Evolutionary conservation across 1,284 basidiomycete species (phyloP).

Genomic region (Ustilago loliicola): DNA sequence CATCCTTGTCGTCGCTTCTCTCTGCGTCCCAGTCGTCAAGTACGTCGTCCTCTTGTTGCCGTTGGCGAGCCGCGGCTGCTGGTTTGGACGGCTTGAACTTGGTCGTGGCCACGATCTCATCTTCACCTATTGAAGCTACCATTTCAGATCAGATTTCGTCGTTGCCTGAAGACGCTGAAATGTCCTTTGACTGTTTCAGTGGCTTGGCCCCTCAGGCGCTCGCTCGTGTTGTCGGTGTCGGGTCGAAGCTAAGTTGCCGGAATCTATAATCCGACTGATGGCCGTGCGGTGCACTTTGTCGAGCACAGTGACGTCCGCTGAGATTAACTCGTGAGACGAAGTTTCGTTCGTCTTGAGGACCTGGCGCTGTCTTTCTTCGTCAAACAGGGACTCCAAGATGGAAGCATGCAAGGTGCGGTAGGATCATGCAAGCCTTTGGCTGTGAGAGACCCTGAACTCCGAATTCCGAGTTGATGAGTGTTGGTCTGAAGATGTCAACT

Average conservation of each 20-base stretch:
- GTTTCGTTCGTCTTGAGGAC: no score
- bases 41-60: constrained; percentile 24
- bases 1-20: constrained; percentile 33
- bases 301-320: no score
- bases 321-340: no score
- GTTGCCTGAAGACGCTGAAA: background rate
- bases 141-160: background rate
- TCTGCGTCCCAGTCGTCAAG: constrained; percentile 54
- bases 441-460: constrained; percentile 6
- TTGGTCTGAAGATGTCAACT: background rate
- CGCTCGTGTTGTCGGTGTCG: background rate
- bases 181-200: no score
- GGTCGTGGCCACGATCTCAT: constrained; percentile 34
- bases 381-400: no score
- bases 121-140: constrained; percentile 5
- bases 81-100: constrained; percentile 43
- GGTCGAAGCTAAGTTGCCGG: background rate
- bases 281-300: background rate
- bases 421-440: background rate
- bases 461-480: background rate
- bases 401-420: background rate
- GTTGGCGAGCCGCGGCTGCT: constrained; percentile 5
- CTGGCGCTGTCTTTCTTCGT: no score
- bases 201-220: background rate
- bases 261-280: background rate